A percentile compares a stretch with the other conserved stretches of the same genome.
Evolutionary conservation across 208 protist genomes (phyloP).

Genomic region (Wallacemonas collosoma): DNA sequence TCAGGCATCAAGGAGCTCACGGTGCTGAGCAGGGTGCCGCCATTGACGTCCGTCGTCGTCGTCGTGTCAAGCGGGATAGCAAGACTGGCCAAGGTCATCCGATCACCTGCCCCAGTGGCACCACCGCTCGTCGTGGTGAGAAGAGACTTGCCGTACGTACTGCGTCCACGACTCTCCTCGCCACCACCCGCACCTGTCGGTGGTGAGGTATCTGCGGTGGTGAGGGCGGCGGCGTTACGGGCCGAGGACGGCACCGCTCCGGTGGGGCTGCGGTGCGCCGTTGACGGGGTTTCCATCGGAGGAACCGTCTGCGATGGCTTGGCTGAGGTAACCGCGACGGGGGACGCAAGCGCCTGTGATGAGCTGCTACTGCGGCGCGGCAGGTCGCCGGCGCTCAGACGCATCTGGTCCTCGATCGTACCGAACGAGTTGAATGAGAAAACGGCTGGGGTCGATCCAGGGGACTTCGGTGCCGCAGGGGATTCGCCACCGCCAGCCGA

Average conservation of each 20-base stretch:
- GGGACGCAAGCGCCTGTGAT: background rate
- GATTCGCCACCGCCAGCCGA: background rate
- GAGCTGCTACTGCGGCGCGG: background rate
- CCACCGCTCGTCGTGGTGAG: background rate
- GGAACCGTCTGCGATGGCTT: too few species aligned
- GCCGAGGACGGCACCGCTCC: too few species aligned
- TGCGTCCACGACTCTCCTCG: too few species aligned
- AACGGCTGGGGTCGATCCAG: background rate
- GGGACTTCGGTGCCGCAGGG: background rate
- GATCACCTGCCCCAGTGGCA: background rate
- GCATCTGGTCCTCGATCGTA: constrained; percentile 3
- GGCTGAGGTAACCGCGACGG: too few species aligned
- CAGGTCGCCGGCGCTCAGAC: constrained; percentile 1
- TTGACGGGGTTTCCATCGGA: too few species aligned
- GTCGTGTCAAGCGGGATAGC: background rate
- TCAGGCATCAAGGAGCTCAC: constrained; percentile 12
- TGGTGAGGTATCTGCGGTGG: too few species aligned
- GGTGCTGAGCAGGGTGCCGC: background rate
- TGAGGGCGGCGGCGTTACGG: too few species aligned
- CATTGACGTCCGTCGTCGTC: constrained; percentile 2
- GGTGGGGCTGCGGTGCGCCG: too few species aligned
- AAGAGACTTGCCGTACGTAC: background rate
- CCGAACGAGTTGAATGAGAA: background rate
- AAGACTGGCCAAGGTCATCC: background rate
- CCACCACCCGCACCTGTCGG: too few species aligned